phyloP scores from a whole-genome alignment of 2,329 filamentous ascomycete species.

The Eutypella sp. region DNA sequence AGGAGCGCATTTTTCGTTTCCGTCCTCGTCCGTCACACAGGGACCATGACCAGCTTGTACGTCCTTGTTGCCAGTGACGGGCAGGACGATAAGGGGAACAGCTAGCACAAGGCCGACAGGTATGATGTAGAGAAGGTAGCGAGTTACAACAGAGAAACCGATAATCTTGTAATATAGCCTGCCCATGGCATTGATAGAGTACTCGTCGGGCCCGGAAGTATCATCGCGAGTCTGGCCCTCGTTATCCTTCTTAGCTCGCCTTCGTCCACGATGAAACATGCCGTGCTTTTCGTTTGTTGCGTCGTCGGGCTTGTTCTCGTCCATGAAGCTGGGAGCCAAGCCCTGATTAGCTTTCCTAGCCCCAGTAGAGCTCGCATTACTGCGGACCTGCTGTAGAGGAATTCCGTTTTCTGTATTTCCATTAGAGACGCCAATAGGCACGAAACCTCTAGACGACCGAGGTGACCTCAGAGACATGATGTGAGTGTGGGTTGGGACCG shows the following conservation, averaged over 20 bases:
- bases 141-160: conserved; percentile 56
- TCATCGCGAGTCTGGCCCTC: conserved; percentile 35
- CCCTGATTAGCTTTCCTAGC: conserved; percentile 42
- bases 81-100: conserved; percentile 54
- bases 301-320: conserved; percentile 26
- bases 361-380: conserved; percentile 50
- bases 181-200: conserved; percentile 60
- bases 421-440: conserved; percentile 3
- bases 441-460: conserved; percentile 14
- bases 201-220: conserved; percentile 44
- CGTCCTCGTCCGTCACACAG: conserved; percentile 11
- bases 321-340: conserved; percentile 26
- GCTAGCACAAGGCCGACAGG: conserved; percentile 59
- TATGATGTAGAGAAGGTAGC: conserved; percentile 64
- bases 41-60: conserved; percentile 31
- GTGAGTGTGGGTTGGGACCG: not conserved
- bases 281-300: conserved; percentile 41
- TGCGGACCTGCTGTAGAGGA: conserved; percentile 51
- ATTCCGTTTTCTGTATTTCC: conserved; percentile 36
- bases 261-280: conserved; percentile 43
- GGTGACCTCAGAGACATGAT: not conserved
- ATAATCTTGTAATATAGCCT: conserved; percentile 61
- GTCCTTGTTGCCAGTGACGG: conserved; percentile 37
- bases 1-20: conserved; percentile 14
- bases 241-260: conserved; percentile 40